Evolutionary conservation across 2,329 filamentous ascomycete species (phyloP).

Genomic region (Aspergillus niger): DNA sequence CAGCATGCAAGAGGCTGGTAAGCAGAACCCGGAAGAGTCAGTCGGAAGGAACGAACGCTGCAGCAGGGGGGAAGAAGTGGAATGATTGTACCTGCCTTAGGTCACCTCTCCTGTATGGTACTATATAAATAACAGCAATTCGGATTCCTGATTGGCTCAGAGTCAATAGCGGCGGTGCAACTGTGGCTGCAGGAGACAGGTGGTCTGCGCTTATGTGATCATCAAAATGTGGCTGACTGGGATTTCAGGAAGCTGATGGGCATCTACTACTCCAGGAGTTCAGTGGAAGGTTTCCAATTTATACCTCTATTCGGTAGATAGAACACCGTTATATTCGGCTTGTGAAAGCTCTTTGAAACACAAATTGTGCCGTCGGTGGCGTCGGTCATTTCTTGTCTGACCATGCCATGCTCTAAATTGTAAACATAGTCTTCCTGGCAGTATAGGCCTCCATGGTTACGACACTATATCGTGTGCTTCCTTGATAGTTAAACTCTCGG

Average conservation of each 20-base stretch:
- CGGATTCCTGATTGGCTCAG: slow-evolving; percentile 20
- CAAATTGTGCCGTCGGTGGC: slow-evolving; percentile 9
- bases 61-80: slow-evolving; percentile 23
- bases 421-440: slow-evolving; percentile 6
- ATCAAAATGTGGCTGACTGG: not conserved
- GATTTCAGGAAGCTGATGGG: not conserved
- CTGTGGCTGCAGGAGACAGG: slow-evolving; percentile 18
- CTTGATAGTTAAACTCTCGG: not conserved
- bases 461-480: not conserved
- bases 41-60: slow-evolving; percentile 15
- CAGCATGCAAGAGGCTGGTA: not conserved
- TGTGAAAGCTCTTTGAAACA: not conserved
- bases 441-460: slow-evolving; percentile 16
- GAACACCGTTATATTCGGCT: not conserved
- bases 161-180: not conserved
- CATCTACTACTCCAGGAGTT: not conserved
- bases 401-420: slow-evolving; percentile 7
- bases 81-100: slow-evolving; percentile 22
- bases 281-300: not conserved
- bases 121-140: slow-evolving; percentile 23
- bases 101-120: slow-evolving; percentile 8
- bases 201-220: slow-evolving; percentile 10
- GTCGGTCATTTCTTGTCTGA: slow-evolving; percentile 21
- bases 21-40: not conserved
- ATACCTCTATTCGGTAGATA: not conserved